A percentile compares a stretch with the other conserved stretches of the same genome.
phyloP scores from a whole-genome alignment of 1,284 basidiomycete genomes.

The Ceratobasidium sp. region DNA sequence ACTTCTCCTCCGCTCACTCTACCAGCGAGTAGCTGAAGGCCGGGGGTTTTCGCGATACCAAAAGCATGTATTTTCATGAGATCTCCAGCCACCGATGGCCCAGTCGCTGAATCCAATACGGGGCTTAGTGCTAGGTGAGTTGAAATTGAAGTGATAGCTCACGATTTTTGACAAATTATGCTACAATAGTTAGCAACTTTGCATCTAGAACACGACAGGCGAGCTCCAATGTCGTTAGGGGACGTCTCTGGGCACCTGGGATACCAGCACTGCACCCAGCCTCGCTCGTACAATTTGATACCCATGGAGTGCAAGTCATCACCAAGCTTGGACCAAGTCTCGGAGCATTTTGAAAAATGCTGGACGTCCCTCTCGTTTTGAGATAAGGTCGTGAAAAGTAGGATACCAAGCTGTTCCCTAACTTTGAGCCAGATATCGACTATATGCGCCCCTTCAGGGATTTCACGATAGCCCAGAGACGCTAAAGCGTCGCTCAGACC shows the following conservation, averaged over 20 bases:
- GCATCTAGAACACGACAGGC: not conserved
- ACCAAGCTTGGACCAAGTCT: constrained; percentile 2
- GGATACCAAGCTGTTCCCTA: not conserved
- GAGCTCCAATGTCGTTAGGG: constrained; percentile 2
- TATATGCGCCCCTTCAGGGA: too few species aligned
- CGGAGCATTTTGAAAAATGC: not conserved
- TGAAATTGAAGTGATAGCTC: not conserved
- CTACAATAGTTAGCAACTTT: not conserved
- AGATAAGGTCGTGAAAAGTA: not conserved
- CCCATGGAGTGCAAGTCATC: not conserved
- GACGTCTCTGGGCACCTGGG: not conserved
- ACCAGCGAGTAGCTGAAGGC: constrained; percentile 13
- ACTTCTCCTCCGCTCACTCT: not conserved
- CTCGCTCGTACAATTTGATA: not conserved
- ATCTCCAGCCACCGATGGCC: constrained; percentile 3
- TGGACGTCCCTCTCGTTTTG: not conserved
- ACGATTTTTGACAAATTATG: not conserved
- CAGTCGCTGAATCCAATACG: not conserved
- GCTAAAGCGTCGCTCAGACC: not conserved
- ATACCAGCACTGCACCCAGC: constrained; percentile 19
- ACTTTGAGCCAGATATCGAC: not conserved
- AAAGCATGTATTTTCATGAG: not conserved
- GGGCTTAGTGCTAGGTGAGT: not conserved
- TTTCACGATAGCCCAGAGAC: not conserved
- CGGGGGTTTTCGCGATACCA: constrained; percentile 3